Percentiles rank a stretch among this genome's conserved stretches.
Conservation (phyloP, 192 early-diverging fungal species). For the Gaertneriomyces sp. region DNA sequence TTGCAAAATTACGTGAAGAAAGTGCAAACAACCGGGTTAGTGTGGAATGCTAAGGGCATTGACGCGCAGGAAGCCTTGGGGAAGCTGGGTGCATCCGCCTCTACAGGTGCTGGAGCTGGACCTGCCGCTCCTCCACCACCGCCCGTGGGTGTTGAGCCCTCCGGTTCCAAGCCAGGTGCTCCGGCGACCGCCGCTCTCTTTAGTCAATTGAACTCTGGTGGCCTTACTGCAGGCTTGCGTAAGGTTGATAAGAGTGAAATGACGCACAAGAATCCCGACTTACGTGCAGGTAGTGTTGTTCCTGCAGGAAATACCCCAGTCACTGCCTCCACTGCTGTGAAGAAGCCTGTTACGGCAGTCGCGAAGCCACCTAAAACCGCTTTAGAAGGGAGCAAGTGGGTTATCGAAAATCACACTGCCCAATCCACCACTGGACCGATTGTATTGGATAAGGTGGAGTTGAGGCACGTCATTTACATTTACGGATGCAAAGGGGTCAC, state of each 20-base stretch:
- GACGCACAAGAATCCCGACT: conserved; percentile 97
- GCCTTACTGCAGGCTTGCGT: conserved; percentile 62
- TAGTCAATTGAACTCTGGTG: conserved; percentile 80
- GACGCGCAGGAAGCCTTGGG: conserved; percentile 42
- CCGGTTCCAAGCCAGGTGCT: conserved; percentile 21
- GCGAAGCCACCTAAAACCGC: conserved; percentile 64
- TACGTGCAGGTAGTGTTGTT: conserved; percentile 69
- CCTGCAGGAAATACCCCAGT: conserved; percentile 23
- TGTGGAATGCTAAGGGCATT: conserved; percentile 86
- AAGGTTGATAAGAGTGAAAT: conserved; percentile 94
- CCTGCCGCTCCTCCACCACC: conserved; percentile 43
- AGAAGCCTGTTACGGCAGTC: background rate
- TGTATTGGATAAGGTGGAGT: conserved; percentile 73
- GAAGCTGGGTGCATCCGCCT: conserved; percentile 7
- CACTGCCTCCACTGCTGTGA: conserved; percentile 18
- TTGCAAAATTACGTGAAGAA: conserved; percentile 85
- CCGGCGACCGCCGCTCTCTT: conserved; percentile 58
- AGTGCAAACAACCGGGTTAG: conserved; percentile 80
- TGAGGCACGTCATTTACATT: conserved; percentile 89
- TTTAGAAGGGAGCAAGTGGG: conserved; percentile 91
- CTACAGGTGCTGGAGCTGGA: conserved; percentile 29
- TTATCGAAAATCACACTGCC: conserved; percentile 75
- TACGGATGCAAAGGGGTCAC: conserved; percentile 91
- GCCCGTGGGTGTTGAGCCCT: conserved; percentile 33
- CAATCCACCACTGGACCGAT: conserved; percentile 61